Evolutionary conservation across 169 alveolate genomes (phyloP).

Genomic region (Amoebophrya sp.): DNA sequence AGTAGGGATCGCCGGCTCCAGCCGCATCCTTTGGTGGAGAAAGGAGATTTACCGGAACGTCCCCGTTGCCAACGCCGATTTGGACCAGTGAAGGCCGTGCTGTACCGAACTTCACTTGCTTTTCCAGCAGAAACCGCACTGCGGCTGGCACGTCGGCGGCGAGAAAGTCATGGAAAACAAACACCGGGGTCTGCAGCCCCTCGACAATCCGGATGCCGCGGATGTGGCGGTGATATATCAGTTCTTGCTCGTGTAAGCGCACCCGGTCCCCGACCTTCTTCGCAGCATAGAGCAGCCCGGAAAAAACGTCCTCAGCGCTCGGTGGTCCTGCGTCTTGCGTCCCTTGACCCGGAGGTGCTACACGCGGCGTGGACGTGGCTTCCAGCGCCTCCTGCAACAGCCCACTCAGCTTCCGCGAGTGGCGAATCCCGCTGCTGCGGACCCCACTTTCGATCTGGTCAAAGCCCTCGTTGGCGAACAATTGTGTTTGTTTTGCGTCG

Average conservation of each 20-base stretch:
- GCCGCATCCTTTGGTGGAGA: not conserved
- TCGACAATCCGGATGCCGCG: not conserved
- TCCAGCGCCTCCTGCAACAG: not conserved
- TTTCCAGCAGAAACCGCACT: not conserved
- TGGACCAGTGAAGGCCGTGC: not conserved
- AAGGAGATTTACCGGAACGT: not conserved
- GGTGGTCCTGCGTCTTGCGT: too few relatives aligned
- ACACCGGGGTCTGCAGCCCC: conserved; percentile 20
- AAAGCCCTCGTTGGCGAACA: not conserved
- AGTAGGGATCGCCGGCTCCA: not conserved
- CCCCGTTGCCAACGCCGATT: not conserved
- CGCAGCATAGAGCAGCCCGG: not conserved
- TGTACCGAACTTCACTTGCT: not conserved
- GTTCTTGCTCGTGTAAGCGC: not conserved
- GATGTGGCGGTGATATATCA: not conserved
- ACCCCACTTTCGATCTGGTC: not conserved
- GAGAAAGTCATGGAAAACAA: not conserved
- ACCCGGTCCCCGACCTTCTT: not conserved
- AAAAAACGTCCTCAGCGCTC: too few relatives aligned
- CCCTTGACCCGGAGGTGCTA: too few relatives aligned
- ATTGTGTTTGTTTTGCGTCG: not conserved
- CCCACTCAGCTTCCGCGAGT: not conserved
- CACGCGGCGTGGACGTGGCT: too few relatives aligned
- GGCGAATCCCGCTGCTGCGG: not conserved
- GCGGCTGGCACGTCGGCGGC: not conserved